Evolutionary conservation across 176 grass and related monocot species (phyloP), one percentile per base, ranked within the genome.

Genomic region (Themeda triandra): DNA sequence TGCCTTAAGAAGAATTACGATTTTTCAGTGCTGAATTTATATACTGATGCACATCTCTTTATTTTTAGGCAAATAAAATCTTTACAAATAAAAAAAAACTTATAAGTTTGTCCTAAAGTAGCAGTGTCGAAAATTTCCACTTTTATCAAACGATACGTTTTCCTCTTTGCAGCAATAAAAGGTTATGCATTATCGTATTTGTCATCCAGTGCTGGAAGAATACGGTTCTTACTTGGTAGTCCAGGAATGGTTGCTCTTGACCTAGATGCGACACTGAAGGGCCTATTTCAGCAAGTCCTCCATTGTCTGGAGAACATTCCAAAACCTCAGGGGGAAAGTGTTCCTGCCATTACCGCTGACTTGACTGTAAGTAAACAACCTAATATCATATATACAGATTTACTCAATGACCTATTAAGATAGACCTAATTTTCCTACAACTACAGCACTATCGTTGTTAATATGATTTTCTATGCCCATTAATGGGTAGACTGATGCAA

Each of bases 221-320:
- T 95, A 80, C 89, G 96, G 44, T 98, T 95, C 85, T 95, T 98
- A 85, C 89, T 98, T 87, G 96, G 96, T 46, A 95, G 93, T 84
- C 96, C 96, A 56, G 96, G 96, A 74, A 98, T 98, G 96, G 96
- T 98, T 63, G 96, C 93, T 78, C 96, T 98, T 85, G 93, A 98
- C 81, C 80, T 98, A 66, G 96, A 98, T 90, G 84, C 93, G 10
- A 98, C 87, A 33, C 72, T 98, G 86, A 95, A 93, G 73, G 87
- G 85, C 32, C 91, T 95, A 65, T 95, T 98, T 83, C 96, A 98
- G 85, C 96, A 95, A 95, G 87, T 98, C 82, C 88, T 98, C 76
- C 93, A 98, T 87, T 95, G 93, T 71, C 85, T 98, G 14, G 96
- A 98, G 85, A 93, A 90, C 73, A 88, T 93, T 75, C 96, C 96